Percentiles rank a stretch among this genome's conserved stretches.
Evolutionary conservation across 1,139 yeast species (phyloP).

Genomic region (Kazachstania sp.): DNA sequence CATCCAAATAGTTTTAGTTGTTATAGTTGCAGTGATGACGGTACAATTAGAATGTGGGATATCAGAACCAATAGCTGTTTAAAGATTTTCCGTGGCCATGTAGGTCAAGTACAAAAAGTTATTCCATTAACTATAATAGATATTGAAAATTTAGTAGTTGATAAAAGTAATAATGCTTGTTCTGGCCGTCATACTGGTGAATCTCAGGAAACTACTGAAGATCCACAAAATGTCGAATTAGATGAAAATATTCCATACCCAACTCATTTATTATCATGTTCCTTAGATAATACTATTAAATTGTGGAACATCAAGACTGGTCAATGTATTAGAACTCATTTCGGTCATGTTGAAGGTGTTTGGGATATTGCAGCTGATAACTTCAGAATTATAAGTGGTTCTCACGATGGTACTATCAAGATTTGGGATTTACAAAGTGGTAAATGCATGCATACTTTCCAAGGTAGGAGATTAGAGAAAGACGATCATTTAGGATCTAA

Average conservation of each 20-base stretch:
- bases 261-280: constrained; percentile 76
- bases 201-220: background rate
- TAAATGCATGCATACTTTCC: constrained; percentile 85
- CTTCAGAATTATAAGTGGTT: constrained; percentile 86
- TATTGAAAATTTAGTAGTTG: constrained; percentile 35
- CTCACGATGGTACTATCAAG: constrained; percentile 82
- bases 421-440: constrained; percentile 96
- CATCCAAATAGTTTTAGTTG: constrained; percentile 72
- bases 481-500: background rate
- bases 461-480: constrained; percentile 37
- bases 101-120: constrained; percentile 86
- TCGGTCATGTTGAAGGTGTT: constrained; percentile 96
- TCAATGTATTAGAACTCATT: constrained; percentile 81
- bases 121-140: constrained; percentile 60
- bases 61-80: constrained; percentile 70
- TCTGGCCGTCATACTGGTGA: background rate
- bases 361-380: constrained; percentile 96
- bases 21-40: constrained; percentile 85
- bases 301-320: constrained; percentile 88
- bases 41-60: constrained; percentile 94
- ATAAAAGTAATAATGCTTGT: constrained; percentile 13
- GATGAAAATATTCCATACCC: constrained; percentile 41
- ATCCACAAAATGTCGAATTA: constrained; percentile 4
- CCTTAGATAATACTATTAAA: constrained; percentile 88
- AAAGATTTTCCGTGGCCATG: constrained; percentile 51